phyloP scores from a whole-genome alignment of 225 moss, liverwort and hornwort genomes.

The Straminergon stramineum region DNA sequence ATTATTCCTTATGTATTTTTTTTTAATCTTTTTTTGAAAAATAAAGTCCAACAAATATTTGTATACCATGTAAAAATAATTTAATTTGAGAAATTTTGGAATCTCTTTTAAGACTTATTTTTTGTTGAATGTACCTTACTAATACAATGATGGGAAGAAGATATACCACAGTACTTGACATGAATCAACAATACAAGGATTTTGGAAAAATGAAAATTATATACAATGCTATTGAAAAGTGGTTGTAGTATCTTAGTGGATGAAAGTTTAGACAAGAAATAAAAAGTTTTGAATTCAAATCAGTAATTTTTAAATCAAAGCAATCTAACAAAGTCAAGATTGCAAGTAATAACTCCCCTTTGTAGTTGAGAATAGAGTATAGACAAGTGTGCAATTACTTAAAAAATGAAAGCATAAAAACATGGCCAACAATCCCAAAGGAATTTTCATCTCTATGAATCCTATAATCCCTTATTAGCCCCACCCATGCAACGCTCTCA shows the following conservation, averaged over 20 bases:
- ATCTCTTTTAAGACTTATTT: background rate
- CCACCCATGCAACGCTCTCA: background rate
- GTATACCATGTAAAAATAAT: no score
- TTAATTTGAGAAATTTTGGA: background rate
- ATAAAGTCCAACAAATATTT: background rate
- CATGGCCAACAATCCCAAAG: background rate
- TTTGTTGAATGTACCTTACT: fast-evolving
- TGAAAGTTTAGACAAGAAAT: background rate
- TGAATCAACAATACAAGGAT: background rate
- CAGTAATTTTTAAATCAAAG: background rate
- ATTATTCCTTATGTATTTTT: fast-evolving
- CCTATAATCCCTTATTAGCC: background rate
- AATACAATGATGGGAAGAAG: fast-evolving
- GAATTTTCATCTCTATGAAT: background rate
- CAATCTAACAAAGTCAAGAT: background rate
- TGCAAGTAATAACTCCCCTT: background rate
- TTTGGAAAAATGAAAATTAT: no score
- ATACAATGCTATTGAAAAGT: background rate
- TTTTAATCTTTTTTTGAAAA: background rate
- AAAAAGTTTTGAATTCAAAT: background rate
- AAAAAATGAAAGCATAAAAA: fast-evolving
- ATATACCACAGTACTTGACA: fast-evolving
- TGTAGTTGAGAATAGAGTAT: fast-evolving
- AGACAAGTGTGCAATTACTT: background rate
- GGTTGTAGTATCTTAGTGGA: fast-evolving